These are phyloP conservation scores for Aspergillus sclerotiicarbonarius DNA, from an alignment of 495 filamentous ascomycete species.

Conservation along the genomic window DNA sequence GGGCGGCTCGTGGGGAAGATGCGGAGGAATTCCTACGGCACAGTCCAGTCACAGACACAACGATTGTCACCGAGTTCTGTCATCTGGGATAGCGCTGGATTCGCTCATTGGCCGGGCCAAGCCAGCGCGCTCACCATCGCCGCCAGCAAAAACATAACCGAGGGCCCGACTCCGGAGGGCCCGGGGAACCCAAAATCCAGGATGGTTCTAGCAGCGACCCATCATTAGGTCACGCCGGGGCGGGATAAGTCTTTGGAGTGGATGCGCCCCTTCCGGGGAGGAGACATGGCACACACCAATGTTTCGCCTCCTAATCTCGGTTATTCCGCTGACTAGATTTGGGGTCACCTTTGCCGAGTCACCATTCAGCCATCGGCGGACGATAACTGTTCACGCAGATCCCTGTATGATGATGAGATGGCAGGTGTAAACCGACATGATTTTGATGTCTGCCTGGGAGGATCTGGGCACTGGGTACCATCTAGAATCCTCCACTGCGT, in stretches of 20 bases:
- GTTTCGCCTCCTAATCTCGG: background rate
- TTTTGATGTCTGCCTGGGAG: background rate
- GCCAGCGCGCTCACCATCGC: background rate
- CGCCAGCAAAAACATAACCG: conserved; percentile 2
- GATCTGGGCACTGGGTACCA: background rate
- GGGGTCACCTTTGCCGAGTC: background rate
- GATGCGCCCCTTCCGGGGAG: conserved; percentile 1
- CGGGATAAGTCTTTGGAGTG: conserved; percentile 18
- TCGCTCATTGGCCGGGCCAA: background rate
- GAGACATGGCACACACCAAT: background rate
- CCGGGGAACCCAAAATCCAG: conserved; percentile 3
- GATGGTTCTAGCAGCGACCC: background rate
- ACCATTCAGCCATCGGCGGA: background rate
- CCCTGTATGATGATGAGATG: background rate
- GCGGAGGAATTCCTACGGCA: conserved; percentile 11
- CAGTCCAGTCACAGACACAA: conserved; percentile 5
- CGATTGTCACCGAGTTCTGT: conserved; percentile 6
- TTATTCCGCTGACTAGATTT: background rate
- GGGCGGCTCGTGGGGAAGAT: conserved; percentile 14
- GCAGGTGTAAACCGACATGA: background rate
- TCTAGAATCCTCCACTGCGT: background rate
- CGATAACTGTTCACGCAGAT: background rate
- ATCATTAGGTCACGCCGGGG: conserved; percentile 1
- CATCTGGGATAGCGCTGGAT: background rate
- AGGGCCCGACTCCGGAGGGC: conserved; percentile 2